Base-by-base conservation (phyloP, 2,329 filamentous ascomycete species). In the Verticillium dahliae region DNA sequence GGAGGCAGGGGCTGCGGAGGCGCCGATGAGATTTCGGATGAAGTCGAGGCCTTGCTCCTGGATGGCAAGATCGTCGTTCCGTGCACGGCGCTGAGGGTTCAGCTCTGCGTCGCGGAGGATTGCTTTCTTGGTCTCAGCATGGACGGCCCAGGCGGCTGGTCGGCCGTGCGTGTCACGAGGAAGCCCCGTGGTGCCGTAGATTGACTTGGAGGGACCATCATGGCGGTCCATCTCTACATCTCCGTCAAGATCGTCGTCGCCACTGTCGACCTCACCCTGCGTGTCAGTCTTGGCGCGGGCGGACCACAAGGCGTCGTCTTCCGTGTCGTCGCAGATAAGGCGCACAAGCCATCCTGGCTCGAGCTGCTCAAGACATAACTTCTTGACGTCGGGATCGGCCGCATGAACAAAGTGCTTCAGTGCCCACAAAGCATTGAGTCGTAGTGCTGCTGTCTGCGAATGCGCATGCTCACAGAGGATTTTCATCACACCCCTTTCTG, bases 31-130 rank as follows among this genome's bases (percentile, higher is more conserved):
- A 73, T 99, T 99, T 60, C 94, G 85, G 65, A 99, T 86, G 67
- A 98, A 89, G 68, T 96, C 90, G 18, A 98, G 84, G 0, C 89
- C 91, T 74, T 98, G 93, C 71, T 97, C 92, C 75, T 98, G 94
- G 34, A 97, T 90, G 2, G 88, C 88, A 41, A 93, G 81, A 66
- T 96, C 91, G 66, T 97, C 90, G 66, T 87, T 87, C 59, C 89
- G 85, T 18, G 88, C 86, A 70, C 88, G 88, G 35, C 87, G 82
- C 31, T 82, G 80, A 27, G 87, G 84, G 64, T 90, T 89, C 56
- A 88, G 77, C 70, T 95, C 91, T 14, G 83, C 80, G 59, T 90
- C 88, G 62, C 87, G 82, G 13, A 88, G 74, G 6, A 74, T 72
- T 18, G 77, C 73, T 41, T 88, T 74, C 63, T 77, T 80, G 60